Evolutionary conservation across 495 filamentous ascomycete genomes (phyloP).

Genomic region (Beverwykella pulmonaria): DNA sequence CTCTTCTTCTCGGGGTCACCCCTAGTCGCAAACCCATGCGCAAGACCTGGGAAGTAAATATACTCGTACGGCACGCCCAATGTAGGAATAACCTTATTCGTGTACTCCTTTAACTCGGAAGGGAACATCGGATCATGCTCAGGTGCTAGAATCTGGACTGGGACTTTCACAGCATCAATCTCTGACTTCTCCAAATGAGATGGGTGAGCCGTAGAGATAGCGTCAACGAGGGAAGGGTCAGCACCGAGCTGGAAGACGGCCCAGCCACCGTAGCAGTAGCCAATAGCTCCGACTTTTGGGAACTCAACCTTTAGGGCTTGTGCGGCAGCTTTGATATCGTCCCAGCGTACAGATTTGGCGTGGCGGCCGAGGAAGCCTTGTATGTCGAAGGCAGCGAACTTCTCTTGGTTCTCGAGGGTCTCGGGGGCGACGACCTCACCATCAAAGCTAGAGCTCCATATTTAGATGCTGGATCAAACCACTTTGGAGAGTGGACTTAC

Average conservation of each 20-base stretch:
- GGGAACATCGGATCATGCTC: neutral
- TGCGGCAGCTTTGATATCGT: neutral
- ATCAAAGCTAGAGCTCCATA: neutral
- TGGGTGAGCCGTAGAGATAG: neutral
- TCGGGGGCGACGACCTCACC: neutral
- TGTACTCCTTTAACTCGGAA: neutral
- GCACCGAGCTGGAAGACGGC: neutral
- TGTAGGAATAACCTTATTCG: conserved; percentile 11
- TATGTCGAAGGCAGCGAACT: neutral
- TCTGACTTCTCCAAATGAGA: neutral
- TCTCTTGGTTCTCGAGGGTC: neutral
- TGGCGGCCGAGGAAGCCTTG: neutral
- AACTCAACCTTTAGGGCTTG: neutral
- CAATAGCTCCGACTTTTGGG: neutral
- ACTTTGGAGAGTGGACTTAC: neutral
- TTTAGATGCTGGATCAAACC: neutral
- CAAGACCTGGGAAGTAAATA: conserved; percentile 1
- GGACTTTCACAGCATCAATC: neutral
- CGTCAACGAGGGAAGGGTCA: neutral
- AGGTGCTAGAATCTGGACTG: neutral
- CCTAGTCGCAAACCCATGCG: neutral
- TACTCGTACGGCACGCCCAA: conserved; percentile 1
- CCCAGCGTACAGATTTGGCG: neutral
- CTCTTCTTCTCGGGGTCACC: neutral
- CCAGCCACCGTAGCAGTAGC: neutral